Evolutionary conservation across 2,329 filamentous ascomycete genomes (phyloP), one percentile per base, ranked within the genome.

Genomic region (Cladophialophora carrionii): DNA sequence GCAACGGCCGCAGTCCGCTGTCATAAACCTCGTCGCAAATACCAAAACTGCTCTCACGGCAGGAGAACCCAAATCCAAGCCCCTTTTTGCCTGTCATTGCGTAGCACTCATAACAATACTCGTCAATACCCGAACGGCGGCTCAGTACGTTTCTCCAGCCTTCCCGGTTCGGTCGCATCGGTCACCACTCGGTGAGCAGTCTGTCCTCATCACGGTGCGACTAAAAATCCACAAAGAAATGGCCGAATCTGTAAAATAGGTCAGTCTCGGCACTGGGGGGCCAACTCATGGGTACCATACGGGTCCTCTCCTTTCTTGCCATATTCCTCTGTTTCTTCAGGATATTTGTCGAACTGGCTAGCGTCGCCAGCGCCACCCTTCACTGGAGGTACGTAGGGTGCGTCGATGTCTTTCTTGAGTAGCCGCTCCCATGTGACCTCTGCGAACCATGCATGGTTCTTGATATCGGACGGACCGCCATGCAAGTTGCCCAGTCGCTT

Each of bases 351-450:
- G 75, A 99, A 99, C 78, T 97, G 91, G 79, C 93, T 97, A 58
- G 95, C 92, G 80, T 99, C 95, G 65, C 95, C 95, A 32, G 92
- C 89, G 49, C 95, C 95, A 49, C 92, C 93, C 76, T 95, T 90
- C 67, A 99, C 94, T 0, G 95, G 95, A 17, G 95, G 95, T 62
- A 96, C 95, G 76, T 99, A 99, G 4, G 95, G 95, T 43, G 95
- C 95, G 78, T 99, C 95, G 67, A 99, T 99, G 74, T 99, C 95
- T 80, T 97, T 98, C 77, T 92, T 90, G 43, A 90, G 88, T 72
- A 99, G 81, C 68, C 95, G 85, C 74, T 99, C 95, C 95, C 95
- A 99, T 2, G 95, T 98, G 58, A 99, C 95, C 79, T 99, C 95
- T 7, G 91, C 86, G 75, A 99, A 99, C 95, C 95, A 99, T 1